A percentile compares a stretch with the other conserved stretches of the same genome.
Evolutionary conservation across 1,284 basidiomycete genomes (phyloP).

Genomic region (Irpex sp.): DNA sequence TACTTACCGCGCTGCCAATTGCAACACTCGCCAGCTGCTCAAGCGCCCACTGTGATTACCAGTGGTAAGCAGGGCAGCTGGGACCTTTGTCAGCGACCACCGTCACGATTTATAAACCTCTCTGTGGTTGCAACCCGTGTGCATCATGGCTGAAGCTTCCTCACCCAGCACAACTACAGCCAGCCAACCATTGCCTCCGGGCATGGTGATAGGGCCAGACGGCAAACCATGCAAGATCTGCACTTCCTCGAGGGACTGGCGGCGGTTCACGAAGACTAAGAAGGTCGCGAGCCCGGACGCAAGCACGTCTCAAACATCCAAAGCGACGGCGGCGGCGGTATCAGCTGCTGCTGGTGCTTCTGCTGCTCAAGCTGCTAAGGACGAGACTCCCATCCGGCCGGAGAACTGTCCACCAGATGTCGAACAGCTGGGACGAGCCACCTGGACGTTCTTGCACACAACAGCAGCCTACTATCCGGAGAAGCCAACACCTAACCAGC

Average conservation of each 20-base stretch:
- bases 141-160: not conserved
- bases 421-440: conserved; percentile 82
- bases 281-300: conserved; percentile 22
- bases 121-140: not conserved
- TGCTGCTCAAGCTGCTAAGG: not conserved
- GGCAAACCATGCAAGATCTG: conserved; percentile 94
- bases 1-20: not conserved
- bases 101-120: not conserved
- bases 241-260: conserved; percentile 76
- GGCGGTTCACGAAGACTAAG: conserved; percentile 9
- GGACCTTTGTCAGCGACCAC: not conserved
- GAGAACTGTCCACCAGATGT: conserved; percentile 84
- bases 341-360: conserved; percentile 32
- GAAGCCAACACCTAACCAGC: conserved; percentile 64
- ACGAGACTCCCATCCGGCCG: conserved; percentile 31
- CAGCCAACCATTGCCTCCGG: conserved; percentile 46
- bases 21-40: not conserved
- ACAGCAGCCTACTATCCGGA: conserved; percentile 94
- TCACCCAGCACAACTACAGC: not conserved
- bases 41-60: not conserved
- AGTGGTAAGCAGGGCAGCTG: not conserved
- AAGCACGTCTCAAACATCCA: conserved; percentile 35
- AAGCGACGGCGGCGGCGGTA: conserved; percentile 22
- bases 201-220: conserved; percentile 84
- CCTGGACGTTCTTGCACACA: conserved; percentile 95